Evolutionary conservation across 352 stramenopile species (phyloP).

Genomic region (Phytophthora quininea): DNA sequence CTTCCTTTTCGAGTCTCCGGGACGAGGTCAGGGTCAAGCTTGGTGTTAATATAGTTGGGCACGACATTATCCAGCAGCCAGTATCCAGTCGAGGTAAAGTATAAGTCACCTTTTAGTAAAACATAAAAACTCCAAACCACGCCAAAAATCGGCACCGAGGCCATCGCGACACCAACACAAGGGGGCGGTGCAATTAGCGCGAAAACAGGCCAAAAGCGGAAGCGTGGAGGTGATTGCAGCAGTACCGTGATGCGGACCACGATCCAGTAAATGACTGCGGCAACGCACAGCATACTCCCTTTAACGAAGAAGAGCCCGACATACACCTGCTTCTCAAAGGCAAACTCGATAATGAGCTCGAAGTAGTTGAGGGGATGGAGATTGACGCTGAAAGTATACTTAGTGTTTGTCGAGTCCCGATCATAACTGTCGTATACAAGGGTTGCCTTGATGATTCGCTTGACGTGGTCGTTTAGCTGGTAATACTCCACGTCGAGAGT

Average conservation of each 20-base stretch:
- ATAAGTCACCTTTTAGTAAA: slow-evolving; percentile 67
- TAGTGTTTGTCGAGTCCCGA: slow-evolving; percentile 79
- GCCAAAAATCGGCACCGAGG: slow-evolving; percentile 82
- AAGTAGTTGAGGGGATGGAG: slow-evolving; percentile 95
- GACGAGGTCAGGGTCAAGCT: slow-evolving; percentile 81
- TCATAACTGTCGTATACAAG: slow-evolving; percentile 94
- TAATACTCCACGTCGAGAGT: slow-evolving; percentile 96
- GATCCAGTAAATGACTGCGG: slow-evolving; percentile 90
- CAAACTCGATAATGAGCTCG: slow-evolving; percentile 96
- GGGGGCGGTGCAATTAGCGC: slow-evolving; percentile 90
- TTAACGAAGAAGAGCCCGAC: slow-evolving; percentile 94
- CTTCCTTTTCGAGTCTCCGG: slow-evolving; percentile 80
- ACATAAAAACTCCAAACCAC: slow-evolving; percentile 74
- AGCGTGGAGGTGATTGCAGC: slow-evolving; percentile 89
- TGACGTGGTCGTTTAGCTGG: slow-evolving; percentile 89
- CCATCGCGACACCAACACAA: slow-evolving; percentile 89
- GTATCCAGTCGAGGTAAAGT: slow-evolving; percentile 53
- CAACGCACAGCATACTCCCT: slow-evolving; percentile 82
- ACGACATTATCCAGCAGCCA: slow-evolving; percentile 81
- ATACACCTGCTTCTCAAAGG: slow-evolving; percentile 94
- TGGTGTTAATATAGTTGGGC: slow-evolving; percentile 88
- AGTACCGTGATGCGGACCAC: slow-evolving; percentile 92
- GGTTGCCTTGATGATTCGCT: slow-evolving; percentile 92
- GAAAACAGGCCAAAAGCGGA: slow-evolving; percentile 94
- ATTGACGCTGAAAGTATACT: slow-evolving; percentile 93